Evolutionary conservation across 148 eudicot genomes (phyloP).

Genomic region (Dysphania ambrosioides): DNA sequence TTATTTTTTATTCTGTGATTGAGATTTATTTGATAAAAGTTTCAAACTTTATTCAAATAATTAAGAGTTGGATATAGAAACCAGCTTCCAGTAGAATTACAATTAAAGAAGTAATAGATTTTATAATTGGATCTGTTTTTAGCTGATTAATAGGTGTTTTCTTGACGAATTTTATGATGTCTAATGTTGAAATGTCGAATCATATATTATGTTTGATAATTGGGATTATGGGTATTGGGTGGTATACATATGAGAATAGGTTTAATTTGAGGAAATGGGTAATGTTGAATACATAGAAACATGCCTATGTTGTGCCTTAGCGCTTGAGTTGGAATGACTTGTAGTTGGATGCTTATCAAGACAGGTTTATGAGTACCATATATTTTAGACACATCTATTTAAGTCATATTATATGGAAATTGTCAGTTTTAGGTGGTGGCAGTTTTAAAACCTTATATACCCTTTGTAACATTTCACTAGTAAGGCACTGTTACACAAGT

Average conservation of each 20-base stretch:
- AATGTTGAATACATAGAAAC: neutral
- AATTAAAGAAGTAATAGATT: neutral
- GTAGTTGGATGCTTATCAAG: too few species aligned
- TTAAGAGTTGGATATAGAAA: too few species aligned
- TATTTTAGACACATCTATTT: too few species aligned
- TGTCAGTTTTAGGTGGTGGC: neutral
- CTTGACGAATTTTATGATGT: neutral
- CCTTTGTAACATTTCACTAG: too few species aligned
- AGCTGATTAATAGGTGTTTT: neutral
- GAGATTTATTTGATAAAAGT: conserved; percentile 15
- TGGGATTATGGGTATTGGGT: neutral
- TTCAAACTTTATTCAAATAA: neutral
- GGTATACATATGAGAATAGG: neutral
- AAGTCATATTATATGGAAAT: neutral
- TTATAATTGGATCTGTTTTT: neutral
- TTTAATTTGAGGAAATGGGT: neutral
- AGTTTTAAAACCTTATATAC: too few species aligned
- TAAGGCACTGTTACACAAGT: too few species aligned
- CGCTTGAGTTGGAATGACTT: too few species aligned
- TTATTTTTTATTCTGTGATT: neutral
- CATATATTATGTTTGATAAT: neutral
- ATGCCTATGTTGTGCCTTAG: neutral
- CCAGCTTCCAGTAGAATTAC: too few species aligned
- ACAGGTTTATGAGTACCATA: neutral
- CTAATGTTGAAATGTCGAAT: neutral